Base-by-base conservation (phyloP, 2,329 filamentous ascomycete species). In the Neospermospora avenae region DNA sequence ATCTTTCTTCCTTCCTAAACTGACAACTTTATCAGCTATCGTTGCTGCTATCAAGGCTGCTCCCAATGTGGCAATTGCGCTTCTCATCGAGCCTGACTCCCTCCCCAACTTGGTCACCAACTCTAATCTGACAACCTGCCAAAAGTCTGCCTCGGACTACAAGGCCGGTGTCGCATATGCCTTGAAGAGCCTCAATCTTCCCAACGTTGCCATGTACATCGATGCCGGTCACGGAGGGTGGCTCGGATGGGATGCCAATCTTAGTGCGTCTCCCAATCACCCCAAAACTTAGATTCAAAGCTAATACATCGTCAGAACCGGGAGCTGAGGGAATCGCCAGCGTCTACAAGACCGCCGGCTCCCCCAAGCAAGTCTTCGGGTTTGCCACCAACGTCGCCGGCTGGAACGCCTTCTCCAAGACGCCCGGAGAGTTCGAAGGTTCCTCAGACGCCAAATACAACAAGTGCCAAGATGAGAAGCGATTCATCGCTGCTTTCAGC, bases 51-150 rank as follows among this genome's bases (percentile, higher is more conserved):
- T 73, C 56, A 65, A 65, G 31, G 63, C 49, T 18, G 60, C 60
- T 58, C 59, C 61, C 6, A 58, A 62, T 54, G 58, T 64, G 63
- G 63, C 67, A 35, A 62, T 74, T 48, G 73, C 61, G n/a, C 59
- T 70, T 18, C 56, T 67, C 51, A 79, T 73, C 56, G 80, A 84
- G 71, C 82, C 82, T 28, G 82, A 85, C 69, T 82, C 80, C 25
- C 74, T 84, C n/a, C 80, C 81, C 61, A 84, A 84, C 74, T 72
- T 84, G 69, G 77, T 84, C 46, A 84, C 82, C 65, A 85, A 84
- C 74, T 57, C 78, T 65, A 75, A 75, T 64, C 76, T 81, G 5
- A 63, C 76, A 59, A 82, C 82, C 71, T 84, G 82, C 68, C 51
- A 76, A 54, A 72, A 72, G 53, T 79, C 82, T 10, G 73, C 78